phyloP scores from a whole-genome alignment of 106 monocot species.

The Acanthochlamys bracteata region DNA sequence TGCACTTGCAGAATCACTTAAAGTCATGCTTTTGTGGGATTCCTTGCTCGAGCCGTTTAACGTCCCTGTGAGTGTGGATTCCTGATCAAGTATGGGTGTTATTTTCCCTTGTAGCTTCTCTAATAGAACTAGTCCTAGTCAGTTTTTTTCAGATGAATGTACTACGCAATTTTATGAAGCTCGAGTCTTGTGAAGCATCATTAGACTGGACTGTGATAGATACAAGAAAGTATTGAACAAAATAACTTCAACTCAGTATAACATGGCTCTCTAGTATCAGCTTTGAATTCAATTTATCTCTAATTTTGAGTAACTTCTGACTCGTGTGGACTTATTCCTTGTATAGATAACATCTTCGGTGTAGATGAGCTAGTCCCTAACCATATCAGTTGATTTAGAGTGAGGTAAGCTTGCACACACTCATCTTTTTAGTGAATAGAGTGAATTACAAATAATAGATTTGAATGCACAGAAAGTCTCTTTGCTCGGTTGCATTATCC shows the following conservation, averaged over 20 bases:
- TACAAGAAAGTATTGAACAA: too few species aligned
- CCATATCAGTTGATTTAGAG: conserved; percentile 76
- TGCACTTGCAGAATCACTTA: conserved; percentile 39
- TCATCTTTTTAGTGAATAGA: neutral
- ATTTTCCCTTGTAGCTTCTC: neutral
- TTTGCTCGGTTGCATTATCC: neutral
- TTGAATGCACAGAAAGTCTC: too few species aligned
- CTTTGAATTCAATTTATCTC: too few species aligned
- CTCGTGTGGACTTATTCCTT: conserved; percentile 1
- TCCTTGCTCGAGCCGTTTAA: conserved; percentile 85
- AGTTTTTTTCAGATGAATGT: neutral
- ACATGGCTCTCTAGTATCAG: too few species aligned
- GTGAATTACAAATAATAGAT: too few species aligned
- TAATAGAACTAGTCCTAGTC: neutral
- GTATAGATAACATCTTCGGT: conserved; percentile 40
- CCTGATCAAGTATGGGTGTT: conserved; percentile 57
- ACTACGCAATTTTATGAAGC: neutral
- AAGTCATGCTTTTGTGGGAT: conserved; percentile 96
- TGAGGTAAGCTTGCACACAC: conserved; percentile 48
- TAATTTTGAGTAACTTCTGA: neutral
- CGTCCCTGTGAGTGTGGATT: conserved; percentile 84
- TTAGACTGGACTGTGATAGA: too few species aligned
- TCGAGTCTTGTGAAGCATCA: too few species aligned
- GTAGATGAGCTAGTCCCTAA: conserved; percentile 88
- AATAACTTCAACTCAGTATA: too few species aligned